A percentile compares a stretch with the other conserved stretches of the same genome.
phyloP scores from a whole-genome alignment of 352 stramenopile species.

The Phytopythium cucurbitacearum region DNA sequence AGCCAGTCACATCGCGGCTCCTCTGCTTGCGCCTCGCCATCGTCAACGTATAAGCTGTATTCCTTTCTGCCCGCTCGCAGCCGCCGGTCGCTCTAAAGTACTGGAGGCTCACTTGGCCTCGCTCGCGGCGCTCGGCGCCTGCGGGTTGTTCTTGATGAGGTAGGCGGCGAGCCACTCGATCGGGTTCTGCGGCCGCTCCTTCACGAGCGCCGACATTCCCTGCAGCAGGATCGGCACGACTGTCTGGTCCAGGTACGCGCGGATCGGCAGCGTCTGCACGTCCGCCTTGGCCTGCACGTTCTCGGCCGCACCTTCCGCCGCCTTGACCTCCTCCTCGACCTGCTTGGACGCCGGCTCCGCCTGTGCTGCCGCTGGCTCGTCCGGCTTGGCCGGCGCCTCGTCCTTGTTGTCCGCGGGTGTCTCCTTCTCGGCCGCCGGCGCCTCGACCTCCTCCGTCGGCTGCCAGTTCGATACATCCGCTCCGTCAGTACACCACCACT shows the following conservation, averaged over 20 bases:
- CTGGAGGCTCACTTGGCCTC: conserved; percentile 46
- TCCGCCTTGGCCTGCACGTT: conserved; percentile 88
- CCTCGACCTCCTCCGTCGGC: conserved; percentile 8
- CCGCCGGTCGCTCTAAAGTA: not conserved
- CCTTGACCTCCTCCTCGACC: conserved; percentile 38
- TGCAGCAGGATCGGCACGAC: conserved; percentile 98
- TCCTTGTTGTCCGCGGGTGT: conserved; percentile 27
- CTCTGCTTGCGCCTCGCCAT: too few species aligned
- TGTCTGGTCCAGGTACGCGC: conserved; percentile 97
- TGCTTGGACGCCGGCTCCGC: conserved; percentile 21
- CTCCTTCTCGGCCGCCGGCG: conserved; percentile 3
- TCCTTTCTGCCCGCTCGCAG: not conserved
- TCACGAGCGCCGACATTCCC: conserved; percentile 97
- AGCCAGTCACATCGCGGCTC: too few species aligned
- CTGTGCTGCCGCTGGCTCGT: conserved; percentile 17
- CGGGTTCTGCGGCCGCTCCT: conserved; percentile 95
- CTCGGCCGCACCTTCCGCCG: conserved; percentile 67
- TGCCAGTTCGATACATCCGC: not conserved
- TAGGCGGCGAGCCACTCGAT: conserved; percentile 97
- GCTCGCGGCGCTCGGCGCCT: conserved; percentile 48
- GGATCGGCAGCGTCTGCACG: conserved; percentile 92
- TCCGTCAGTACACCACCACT: not conserved
- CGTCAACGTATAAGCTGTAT: not conserved
- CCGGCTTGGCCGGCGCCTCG: conserved; percentile 13
- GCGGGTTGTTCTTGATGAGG: conserved; percentile 96